Base-by-base conservation (phyloP, 75 land plant genomes). In the Selaginella moellendorffii region DNA sequence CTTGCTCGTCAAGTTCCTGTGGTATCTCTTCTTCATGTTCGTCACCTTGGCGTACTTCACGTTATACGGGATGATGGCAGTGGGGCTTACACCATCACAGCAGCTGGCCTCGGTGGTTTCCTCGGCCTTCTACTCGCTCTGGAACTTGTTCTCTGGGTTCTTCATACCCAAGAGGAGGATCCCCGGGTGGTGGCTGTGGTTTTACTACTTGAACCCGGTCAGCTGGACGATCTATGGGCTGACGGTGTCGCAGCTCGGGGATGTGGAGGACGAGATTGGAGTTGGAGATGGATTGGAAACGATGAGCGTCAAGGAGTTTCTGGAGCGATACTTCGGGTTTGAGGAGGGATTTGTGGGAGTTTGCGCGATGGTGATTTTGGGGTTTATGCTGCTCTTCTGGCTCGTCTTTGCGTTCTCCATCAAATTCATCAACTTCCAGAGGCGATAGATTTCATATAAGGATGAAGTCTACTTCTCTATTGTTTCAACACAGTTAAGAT, bases 141-240 rank as follows among this genome's bases (percentile, higher is more conserved):
- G 92, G 92, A 87, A 85, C 29, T 83, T 87, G n/a, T 74, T 85
- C 22, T 74, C 88, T 0, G 88, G 88, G 5, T 87, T 84, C 65
- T 69, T 87, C 1, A 59, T 87, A 0, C 85, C 92, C 2, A 69
- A 65, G 19, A 76, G 81, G 86, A 69, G 24, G 5, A 84, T 84
- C 17, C 86, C 86, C 17, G 70, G 53, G 52, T 84, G 86, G 86
- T 81, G 86, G 86, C 42, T 68, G 0, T 84, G 83, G 83, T 84
- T 71, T 53, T 76, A 78, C 58, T 81, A 72, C 28, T 67, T 77
- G 12, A 61, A 80, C 54, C 90, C 87, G 17, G 66, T 86, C 18
- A 76, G 77, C 14, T 86, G 86, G 86, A 86, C 87, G 0, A 53
- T 86, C 5, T 29, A 69, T 27, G 90, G 90, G 0, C 68, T 83